A percentile compares a stretch with the other conserved stretches of the same genome.
phyloP scores from a whole-genome alignment of 331 rosid species.

The Phaseolus coccineus region DNA sequence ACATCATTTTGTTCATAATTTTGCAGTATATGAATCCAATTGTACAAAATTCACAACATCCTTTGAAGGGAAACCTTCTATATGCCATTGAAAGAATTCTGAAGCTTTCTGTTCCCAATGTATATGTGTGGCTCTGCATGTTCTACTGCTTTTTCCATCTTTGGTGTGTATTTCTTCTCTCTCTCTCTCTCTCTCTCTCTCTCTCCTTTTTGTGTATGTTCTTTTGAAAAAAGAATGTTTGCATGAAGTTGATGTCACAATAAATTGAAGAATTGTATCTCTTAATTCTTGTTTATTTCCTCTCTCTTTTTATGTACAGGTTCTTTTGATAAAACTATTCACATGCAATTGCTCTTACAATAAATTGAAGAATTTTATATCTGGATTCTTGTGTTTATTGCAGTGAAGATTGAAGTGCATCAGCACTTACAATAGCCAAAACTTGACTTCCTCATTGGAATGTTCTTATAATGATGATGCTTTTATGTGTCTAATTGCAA shows the following conservation, averaged over 20 bases:
- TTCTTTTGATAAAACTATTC: background rate
- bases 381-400: background rate
- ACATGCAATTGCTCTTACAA: slow-evolving; percentile 5
- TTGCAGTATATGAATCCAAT: slow-evolving; percentile 97
- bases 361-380: slow-evolving; percentile 31
- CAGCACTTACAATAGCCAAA: slow-evolving; percentile 20
- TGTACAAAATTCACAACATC: slow-evolving; percentile 93
- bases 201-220: background rate
- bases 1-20: slow-evolving; percentile 37
- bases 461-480: background rate
- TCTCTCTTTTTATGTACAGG: background rate
- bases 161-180: slow-evolving; percentile 63
- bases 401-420: slow-evolving; percentile 3
- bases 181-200: background rate
- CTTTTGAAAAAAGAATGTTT: background rate
- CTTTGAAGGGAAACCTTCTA: slow-evolving; percentile 88
- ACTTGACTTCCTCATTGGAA: background rate
- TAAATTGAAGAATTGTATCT: background rate
- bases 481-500: slow-evolving; percentile 23
- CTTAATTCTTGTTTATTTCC: slow-evolving; percentile 43
- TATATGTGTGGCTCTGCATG: slow-evolving; percentile 99
- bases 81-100: slow-evolving; percentile 88
- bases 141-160: slow-evolving; percentile 98
- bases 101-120: slow-evolving; percentile 96
- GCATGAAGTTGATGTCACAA: slow-evolving; percentile 11